Percentiles rank a stretch among this genome's conserved stretches.
Conservation (phyloP, 1,284 basidiomycete genomes). For the Paramarasmius palmivorus region DNA sequence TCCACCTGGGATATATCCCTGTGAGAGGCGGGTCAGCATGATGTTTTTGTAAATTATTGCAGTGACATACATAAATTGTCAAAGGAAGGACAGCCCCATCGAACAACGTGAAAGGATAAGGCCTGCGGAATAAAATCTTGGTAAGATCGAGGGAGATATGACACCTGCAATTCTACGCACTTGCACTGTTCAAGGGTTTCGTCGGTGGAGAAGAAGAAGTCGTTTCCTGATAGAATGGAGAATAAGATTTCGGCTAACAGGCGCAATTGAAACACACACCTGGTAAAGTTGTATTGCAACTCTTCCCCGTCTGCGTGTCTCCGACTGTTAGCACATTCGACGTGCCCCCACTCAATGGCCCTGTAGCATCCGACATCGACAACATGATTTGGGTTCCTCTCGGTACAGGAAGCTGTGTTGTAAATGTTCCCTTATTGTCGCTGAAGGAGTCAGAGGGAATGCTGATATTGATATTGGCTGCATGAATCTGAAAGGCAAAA, state of each 20-base stretch:
- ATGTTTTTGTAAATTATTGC: neutral
- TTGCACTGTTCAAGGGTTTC: neutral
- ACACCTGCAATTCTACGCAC: no score
- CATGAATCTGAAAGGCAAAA: neutral
- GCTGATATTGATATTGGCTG: neutral
- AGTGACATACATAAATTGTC: neutral
- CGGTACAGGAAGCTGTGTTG: neutral
- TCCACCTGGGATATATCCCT: neutral
- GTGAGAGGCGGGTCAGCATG: no score
- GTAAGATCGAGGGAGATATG: no score
- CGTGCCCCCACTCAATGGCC: neutral
- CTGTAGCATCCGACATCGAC: constrained; percentile 1
- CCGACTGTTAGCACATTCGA: neutral
- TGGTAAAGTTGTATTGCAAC: neutral
- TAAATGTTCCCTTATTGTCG: neutral
- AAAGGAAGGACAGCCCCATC: neutral
- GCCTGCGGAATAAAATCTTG: no score
- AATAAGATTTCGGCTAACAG: no score
- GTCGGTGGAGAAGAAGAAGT: constrained; percentile 1
- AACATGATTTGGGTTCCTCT: neutral
- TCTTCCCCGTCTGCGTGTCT: neutral
- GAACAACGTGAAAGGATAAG: neutral
- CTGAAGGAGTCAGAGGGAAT: neutral
- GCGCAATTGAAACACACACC: no score
- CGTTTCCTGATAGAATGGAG: neutral